phyloP scores from a whole-genome alignment of 768 basidiomycete species.

The Calocybe indica region DNA sequence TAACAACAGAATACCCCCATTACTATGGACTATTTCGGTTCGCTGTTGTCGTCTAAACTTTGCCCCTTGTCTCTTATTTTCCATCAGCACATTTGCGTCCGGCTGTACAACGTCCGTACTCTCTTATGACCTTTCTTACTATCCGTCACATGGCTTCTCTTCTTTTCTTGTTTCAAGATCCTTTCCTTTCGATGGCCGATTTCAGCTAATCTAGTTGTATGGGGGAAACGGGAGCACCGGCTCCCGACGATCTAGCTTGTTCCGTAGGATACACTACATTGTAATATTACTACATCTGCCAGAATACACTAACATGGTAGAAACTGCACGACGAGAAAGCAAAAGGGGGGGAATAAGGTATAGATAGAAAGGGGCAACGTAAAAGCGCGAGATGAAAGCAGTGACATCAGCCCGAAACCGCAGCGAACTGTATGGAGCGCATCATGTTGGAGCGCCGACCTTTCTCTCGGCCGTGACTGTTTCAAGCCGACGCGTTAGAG shows the following conservation, averaged over 20 bases:
- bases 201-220: slow-evolving; percentile 1
- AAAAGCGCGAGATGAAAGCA: no score
- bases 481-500: neutral
- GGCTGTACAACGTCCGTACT: no score
- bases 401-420: no score
- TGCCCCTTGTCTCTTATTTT: no score
- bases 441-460: neutral
- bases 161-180: no score
- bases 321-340: slow-evolving; percentile 1
- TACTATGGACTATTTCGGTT: neutral
- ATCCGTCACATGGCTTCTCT: no score
- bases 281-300: slow-evolving; percentile 21
- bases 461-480: slow-evolving; percentile 53
- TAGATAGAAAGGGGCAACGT: neutral
- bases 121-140: no score
- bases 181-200: no score
- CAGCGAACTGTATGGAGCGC: no score
- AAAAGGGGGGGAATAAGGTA: slow-evolving; percentile 2
- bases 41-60: no score
- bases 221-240: neutral
- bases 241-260: no score
- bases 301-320: slow-evolving; percentile 15
- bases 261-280: slow-evolving; percentile 18
- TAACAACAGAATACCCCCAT: slow-evolving; percentile 2
- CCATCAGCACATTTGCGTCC: no score